phyloP scores from a whole-genome alignment of 1,284 basidiomycete species.

The Trametes polyzona region DNA sequence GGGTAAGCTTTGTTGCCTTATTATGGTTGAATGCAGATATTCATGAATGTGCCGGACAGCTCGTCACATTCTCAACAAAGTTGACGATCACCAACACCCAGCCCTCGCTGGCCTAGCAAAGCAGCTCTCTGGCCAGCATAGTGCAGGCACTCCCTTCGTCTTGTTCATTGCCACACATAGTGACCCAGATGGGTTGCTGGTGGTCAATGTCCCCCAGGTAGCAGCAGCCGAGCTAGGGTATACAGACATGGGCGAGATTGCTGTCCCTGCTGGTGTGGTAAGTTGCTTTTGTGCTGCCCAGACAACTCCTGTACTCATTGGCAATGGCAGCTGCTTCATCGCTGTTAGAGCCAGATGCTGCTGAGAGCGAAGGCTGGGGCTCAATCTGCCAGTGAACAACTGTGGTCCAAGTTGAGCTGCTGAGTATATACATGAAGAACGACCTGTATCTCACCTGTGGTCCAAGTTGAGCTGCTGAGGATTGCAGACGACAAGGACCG shows the following conservation, averaged over 20 bases:
- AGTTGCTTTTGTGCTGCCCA: not conserved
- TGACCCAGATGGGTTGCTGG: not conserved
- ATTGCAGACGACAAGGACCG: too few relatives aligned
- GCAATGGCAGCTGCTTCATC: not conserved
- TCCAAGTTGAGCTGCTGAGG: too few relatives aligned
- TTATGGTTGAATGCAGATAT: not conserved
- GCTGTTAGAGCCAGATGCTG: too few relatives aligned
- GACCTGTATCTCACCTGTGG: too few relatives aligned
- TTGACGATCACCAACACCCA: not conserved
- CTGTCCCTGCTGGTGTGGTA: not conserved
- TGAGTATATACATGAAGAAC: too few relatives aligned
- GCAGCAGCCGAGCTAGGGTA: not conserved
- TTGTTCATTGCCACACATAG: not conserved
- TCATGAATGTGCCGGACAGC: not conserved
- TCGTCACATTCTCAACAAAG: not conserved
- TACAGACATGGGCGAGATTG: not conserved
- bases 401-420: too few relatives aligned
- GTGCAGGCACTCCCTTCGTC: not conserved
- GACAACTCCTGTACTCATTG: not conserved
- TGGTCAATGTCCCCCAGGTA: not conserved
- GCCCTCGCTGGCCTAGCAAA: not conserved
- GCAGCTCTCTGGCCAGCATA: not conserved
- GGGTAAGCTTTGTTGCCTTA: not conserved
- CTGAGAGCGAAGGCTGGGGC: too few relatives aligned
- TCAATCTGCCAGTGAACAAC: too few relatives aligned